A percentile compares a stretch with the other conserved stretches of the same genome.
Evolutionary conservation across 192 early-diverging fungal species (phyloP).

Genomic region (Gaertneriomyces sp.): DNA sequence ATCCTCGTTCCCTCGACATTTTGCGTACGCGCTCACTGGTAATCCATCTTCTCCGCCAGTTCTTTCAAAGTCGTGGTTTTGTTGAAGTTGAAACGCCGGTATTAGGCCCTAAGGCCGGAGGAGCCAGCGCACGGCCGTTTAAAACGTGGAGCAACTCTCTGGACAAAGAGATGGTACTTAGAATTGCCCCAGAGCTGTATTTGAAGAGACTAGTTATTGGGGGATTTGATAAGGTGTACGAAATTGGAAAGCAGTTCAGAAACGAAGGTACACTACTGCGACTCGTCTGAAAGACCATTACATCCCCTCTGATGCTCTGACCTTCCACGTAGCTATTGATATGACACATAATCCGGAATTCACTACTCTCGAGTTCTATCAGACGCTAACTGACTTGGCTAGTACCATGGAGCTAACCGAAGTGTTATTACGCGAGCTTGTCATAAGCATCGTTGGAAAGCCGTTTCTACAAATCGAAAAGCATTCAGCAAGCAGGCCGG

Average conservation of each 20-base stretch:
- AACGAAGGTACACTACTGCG: conserved; percentile 55
- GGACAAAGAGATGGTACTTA: conserved; percentile 65
- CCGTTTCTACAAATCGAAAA: neutral
- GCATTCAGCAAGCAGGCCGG: neutral
- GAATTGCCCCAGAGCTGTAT: conserved; percentile 82
- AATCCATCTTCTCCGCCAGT: conserved; percentile 55
- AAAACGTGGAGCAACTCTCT: conserved; percentile 63
- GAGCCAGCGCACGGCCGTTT: conserved; percentile 81
- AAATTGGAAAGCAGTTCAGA: conserved; percentile 87
- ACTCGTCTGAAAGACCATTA: neutral
- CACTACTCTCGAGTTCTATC: conserved; percentile 86
- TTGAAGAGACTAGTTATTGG: conserved; percentile 86
- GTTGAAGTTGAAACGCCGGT: conserved; percentile 85
- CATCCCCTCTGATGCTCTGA: neutral
- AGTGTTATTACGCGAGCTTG: conserved; percentile 56
- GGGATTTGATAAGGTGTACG: conserved; percentile 78
- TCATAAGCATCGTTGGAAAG: conserved; percentile 2
- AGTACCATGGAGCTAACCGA: conserved; percentile 68
- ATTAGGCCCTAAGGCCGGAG: conserved; percentile 66
- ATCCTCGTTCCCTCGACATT: conserved; percentile 47
- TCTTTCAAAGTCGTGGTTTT: conserved; percentile 63
- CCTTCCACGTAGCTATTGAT: conserved; percentile 64
- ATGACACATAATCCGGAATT: conserved; percentile 88
- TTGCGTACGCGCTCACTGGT: conserved; percentile 58
- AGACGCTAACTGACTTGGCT: conserved; percentile 71